Evolutionary conservation across 768 basidiomycete species (phyloP), one percentile per base, ranked within the genome.

Genomic region (Podaxis sp.): DNA sequence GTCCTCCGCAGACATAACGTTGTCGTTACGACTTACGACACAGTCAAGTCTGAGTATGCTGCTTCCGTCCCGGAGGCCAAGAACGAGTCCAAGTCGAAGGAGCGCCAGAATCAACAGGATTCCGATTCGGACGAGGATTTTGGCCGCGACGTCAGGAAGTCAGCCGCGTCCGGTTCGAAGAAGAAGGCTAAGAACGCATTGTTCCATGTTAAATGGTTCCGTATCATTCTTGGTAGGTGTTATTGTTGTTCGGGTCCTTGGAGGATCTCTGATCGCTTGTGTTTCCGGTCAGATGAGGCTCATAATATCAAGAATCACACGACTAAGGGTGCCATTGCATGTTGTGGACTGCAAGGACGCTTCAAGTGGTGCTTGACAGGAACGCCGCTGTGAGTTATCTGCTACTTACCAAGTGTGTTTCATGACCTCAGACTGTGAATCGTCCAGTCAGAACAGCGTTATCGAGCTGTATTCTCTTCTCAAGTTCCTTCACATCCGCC

Each of bases 271-370:
- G 27, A 55, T 37, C 53, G 42, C 21, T 32, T 4, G 38, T 13
- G 48, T 58, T 52, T 5, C 23, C 48, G 2, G 6, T 38, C 55
- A 91, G 95, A 97, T 68, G 94, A 97, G 68, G 95, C 95, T 0
- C 95, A 97, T 70, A 91, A 89, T 66, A 96, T 97, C 77, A 96
- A 95, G 79, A 93, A 95, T 67, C 79, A 84, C 53, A 87, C 80
- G 37, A 91, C 89, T 0, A 90, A 93, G 68, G 83, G 83, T 32
- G 86, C 92, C 2, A 77, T 87, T 38, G 93, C 91, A 0, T 93
- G 92, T 62, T 90, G 85, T 62, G 89, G 79, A 5, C 77, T 96
- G n/a, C 72, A 87, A 50, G 82, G 83, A 13, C 91, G 90, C 67
- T 94, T 82, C 71, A 80, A 91, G 56, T 97, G 95, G 95, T 91